phyloP scores from a whole-genome alignment of 805 yeast species.

The Saturnispora zaruensis region DNA sequence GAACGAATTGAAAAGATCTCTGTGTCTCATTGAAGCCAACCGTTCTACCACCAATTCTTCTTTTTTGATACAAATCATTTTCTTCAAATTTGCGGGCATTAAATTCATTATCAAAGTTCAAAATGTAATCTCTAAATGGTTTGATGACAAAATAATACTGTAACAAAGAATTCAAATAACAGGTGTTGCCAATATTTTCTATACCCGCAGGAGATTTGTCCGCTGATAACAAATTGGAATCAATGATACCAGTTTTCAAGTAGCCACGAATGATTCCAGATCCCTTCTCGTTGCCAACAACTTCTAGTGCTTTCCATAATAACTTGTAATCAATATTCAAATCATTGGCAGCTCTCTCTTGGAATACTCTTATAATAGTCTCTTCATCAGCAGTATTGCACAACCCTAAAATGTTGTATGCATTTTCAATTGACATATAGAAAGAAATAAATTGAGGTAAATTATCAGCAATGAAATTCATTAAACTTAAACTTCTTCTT shows the following conservation, averaged over 20 bases:
- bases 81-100: slow-evolving; percentile 22
- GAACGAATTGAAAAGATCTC: slow-evolving; percentile 75
- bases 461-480: slow-evolving; percentile 43
- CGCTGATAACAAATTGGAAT: slow-evolving; percentile 49
- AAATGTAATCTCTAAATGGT: slow-evolving; percentile 64
- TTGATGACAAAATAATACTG: slow-evolving; percentile 84
- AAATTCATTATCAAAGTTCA: slow-evolving; percentile 41
- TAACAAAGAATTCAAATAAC: slow-evolving; percentile 82
- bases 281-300: slow-evolving; percentile 45
- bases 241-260: slow-evolving; percentile 53
- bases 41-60: slow-evolving; percentile 82
- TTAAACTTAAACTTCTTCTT: slow-evolving; percentile 48
- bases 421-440: slow-evolving; percentile 27
- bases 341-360: slow-evolving; percentile 34
- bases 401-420: slow-evolving; percentile 42
- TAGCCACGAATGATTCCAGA: slow-evolving; percentile 50
- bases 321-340: slow-evolving; percentile 41
- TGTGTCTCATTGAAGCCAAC: slow-evolving; percentile 73
- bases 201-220: slow-evolving; percentile 84
- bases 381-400: slow-evolving; percentile 47
- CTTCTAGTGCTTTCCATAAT: slow-evolving; percentile 49
- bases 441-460: slow-evolving; percentile 27
- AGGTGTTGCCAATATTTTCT: slow-evolving; percentile 92
- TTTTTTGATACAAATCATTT: slow-evolving; percentile 29
- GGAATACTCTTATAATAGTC: slow-evolving; percentile 45